Evolutionary conservation across 1,284 basidiomycete species (phyloP).

Genomic region (Fomitopsis schrenkii): DNA sequence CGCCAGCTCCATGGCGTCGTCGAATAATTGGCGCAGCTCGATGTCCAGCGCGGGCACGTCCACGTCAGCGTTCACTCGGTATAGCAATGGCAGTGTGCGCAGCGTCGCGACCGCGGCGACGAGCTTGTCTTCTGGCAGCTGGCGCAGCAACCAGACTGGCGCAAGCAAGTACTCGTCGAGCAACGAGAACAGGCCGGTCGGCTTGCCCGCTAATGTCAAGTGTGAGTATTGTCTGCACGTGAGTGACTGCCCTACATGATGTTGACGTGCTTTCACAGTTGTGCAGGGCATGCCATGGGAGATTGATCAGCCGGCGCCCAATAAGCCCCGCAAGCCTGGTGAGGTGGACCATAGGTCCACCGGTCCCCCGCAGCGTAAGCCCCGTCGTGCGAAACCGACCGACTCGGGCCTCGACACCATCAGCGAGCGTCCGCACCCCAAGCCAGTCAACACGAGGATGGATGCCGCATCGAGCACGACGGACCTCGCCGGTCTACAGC

Average conservation of each 20-base stretch:
- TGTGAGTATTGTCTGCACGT: slow-evolving; percentile 43
- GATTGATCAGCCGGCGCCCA: slow-evolving; percentile 60
- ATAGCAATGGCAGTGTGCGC: slow-evolving; percentile 69
- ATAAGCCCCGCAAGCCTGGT: slow-evolving; percentile 60
- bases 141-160: slow-evolving; percentile 41
- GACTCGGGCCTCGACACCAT: slow-evolving; percentile 65
- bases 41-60: slow-evolving; percentile 67
- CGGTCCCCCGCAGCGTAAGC: slow-evolving; percentile 56
- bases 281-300: slow-evolving; percentile 75
- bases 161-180: slow-evolving; percentile 23
- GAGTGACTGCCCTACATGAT: slow-evolving; percentile 3
- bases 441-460: slow-evolving; percentile 34
- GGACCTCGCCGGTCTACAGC: slow-evolving; percentile 49
- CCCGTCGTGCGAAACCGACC: slow-evolving; percentile 61
- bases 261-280: slow-evolving; percentile 36
- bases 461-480: slow-evolving; percentile 69
- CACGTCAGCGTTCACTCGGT: slow-evolving; percentile 64
- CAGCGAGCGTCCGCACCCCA: slow-evolving; percentile 51
- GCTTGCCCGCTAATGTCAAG: slow-evolving; percentile 70
- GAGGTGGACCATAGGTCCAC: slow-evolving; percentile 56
- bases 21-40: slow-evolving; percentile 76
- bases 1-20: slow-evolving; percentile 54
- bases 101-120: slow-evolving; percentile 76
- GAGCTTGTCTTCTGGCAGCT: slow-evolving; percentile 65
- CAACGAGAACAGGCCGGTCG: slow-evolving; percentile 10